phyloP scores from a whole-genome alignment of 2,329 filamentous ascomycete genomes.

The Drechslera avenae region DNA sequence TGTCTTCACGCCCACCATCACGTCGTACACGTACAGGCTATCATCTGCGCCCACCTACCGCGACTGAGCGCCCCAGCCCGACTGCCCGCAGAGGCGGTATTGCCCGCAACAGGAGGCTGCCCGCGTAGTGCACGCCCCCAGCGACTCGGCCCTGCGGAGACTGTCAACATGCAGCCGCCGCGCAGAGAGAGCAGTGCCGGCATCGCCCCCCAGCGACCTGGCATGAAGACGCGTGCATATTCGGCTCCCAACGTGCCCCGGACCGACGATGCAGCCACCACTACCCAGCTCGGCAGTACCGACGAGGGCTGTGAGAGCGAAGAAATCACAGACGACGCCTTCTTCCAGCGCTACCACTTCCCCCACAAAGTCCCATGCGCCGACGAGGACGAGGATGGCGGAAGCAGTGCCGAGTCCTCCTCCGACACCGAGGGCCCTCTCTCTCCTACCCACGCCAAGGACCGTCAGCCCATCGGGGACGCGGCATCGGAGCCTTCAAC shows the following conservation, averaged over 20 bases:
- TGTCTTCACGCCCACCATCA: conserved; percentile 26
- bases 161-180: conserved; percentile 31
- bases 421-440: conserved; percentile 48
- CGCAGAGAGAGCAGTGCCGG: conserved; percentile 24
- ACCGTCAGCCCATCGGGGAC: conserved; percentile 28
- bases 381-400: conserved; percentile 19
- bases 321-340: conserved; percentile 47
- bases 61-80: conserved; percentile 7
- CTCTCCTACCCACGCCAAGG: conserved; percentile 42
- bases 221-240: conserved; percentile 44
- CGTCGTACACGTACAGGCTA: conserved; percentile 23
- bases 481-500: conserved; percentile 28
- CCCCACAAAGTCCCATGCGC: conserved; percentile 25
- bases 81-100: background rate
- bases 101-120: conserved; percentile 26
- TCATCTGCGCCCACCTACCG: conserved; percentile 12
- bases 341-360: conserved; percentile 51
- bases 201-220: conserved; percentile 32
- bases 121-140: conserved; percentile 16
- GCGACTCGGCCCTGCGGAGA: conserved; percentile 27
- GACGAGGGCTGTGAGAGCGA: conserved; percentile 63
- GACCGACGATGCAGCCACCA: conserved; percentile 26
- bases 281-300: conserved; percentile 42
- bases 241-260: conserved; percentile 45
- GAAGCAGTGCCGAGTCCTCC: conserved; percentile 38